Evolutionary conservation across 345 rosid genomes (phyloP), one percentile per base, ranked within the genome.

Genomic region (Arabidopsis suecica): DNA sequence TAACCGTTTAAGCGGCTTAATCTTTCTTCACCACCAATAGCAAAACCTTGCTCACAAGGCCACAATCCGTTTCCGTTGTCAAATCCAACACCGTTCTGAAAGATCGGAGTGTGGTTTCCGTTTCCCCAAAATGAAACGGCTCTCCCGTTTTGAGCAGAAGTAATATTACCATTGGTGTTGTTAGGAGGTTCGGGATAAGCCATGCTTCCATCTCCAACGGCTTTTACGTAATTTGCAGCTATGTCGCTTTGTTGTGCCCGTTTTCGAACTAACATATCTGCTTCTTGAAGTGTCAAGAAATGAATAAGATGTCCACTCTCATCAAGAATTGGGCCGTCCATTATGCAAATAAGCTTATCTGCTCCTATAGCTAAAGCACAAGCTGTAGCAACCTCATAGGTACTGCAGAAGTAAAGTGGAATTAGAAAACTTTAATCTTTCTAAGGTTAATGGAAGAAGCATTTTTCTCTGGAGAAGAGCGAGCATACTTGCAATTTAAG

Each of bases 371-470:
- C 97, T 69, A 90, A 82, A 50, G 98, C 98, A 82, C 97, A 94
- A 47, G 97, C 98, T 22, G 97, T 94, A 66, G 97, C 97, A 53
- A 94, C 98, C 86, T 94, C 97, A 57, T 89, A 94, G 41, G 95
- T 91, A 88, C 98, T 94, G 88, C 79, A 36, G 75, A 74, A 48
- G 57, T 25, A 64, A 64, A 32, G 6, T 8, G 40, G 0, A 44
- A 54, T 50, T 25, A 75, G 79, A 7, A 28, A 9, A 20, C 0
- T 14, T 33, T 8, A 1, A 23, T 5, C 4, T 28, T 3, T 51
- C 7, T 3, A 18, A 14, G 49, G 9, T 59, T 61, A 53, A 22
- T 16, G 18, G 18, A 1, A 9, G 13, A 50, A 71, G 33, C 3
- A 40, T 34, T 42, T 40, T 9, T 18, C 64, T 40, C 8, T 11